Evolutionary conservation across 129 eudicot species (phyloP), one percentile per base, ranked within the genome.

Genomic region (Smallanthus sonchifolius): DNA sequence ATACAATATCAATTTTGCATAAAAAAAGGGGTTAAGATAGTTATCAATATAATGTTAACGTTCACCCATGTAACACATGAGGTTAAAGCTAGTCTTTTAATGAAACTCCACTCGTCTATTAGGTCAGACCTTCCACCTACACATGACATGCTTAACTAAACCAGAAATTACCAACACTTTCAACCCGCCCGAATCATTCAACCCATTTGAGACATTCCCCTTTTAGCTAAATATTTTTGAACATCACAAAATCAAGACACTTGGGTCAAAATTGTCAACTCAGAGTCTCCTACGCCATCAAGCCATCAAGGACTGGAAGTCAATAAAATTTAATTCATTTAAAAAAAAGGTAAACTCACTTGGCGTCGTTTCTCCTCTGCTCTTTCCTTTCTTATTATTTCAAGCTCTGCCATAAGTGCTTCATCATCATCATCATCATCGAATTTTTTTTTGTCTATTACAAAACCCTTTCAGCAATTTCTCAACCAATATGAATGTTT

Each of bases 341-440:
- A 24, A 4, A 9, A 0, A 6, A 60, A 39, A 57, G 4, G 51
- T 55, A 15, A 44, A 81, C 95, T 86, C 64, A 92, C 98, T 75
- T 84, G 81, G 24, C 88, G 88, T 7, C 83, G 69, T 71, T 89
- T 95, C 84, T 88, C 97, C 80, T 95, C 99, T 0, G 96, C 95
- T 73, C 92, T 87, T 81, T 95, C 99, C 84, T 86, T 95, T 84
- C 84, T 90, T 75, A 93, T 83, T 44, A 81, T 82, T 78, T 88
- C 98, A 80, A 93, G 98, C 79, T 90, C 98, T 52, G 96, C 96
- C 81, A 93, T 64, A 60, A 93, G 97, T 80, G 99, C 99, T 75
- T 91, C 99, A 47, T 89, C 89, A 74, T 94, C 99, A 0, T 87
- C 30, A 24, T 24, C 92, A n/a, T n/a, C n/a, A n/a, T n/a, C n/a